Evolutionary conservation across 2,329 filamentous ascomycete genomes (phyloP).

Genomic region (Fusarium nelsonii): DNA sequence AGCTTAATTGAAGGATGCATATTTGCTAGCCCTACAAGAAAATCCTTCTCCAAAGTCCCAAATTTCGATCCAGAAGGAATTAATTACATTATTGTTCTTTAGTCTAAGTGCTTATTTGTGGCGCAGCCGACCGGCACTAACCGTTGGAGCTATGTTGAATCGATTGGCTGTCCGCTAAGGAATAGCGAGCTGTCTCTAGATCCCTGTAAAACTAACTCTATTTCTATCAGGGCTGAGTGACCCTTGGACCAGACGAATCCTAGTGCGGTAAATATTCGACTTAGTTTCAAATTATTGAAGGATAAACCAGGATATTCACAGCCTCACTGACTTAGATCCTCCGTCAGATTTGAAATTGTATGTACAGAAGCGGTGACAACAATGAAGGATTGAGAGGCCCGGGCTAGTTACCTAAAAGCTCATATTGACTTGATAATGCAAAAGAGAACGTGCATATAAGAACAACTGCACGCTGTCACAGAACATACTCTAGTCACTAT

Average conservation of each 20-base stretch:
- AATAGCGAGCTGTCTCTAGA: neutral
- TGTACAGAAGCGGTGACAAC: neutral
- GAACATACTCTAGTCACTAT: neutral
- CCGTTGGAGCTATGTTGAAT: neutral
- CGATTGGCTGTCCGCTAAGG: neutral
- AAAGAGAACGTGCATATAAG: neutral
- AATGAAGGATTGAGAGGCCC: neutral
- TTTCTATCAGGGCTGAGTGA: conserved; percentile 1
- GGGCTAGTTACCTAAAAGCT: neutral
- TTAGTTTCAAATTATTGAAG: too few relatives aligned
- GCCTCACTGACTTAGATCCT: neutral
- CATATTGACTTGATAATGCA: neutral
- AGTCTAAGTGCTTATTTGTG: neutral
- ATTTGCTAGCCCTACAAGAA: conserved; percentile 3
- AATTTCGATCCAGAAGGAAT: neutral
- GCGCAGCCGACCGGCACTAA: neutral
- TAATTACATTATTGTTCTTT: neutral
- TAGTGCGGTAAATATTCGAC: too few relatives aligned
- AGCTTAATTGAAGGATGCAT: neutral
- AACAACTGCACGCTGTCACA: neutral
- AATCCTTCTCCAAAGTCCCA: neutral
- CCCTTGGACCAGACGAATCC: neutral
- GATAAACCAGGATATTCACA: neutral
- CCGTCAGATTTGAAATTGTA: neutral
- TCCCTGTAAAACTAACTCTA: neutral